Base-by-base conservation (phyloP, 1,284 basidiomycete species). In the Cryptococcus sp. region DNA sequence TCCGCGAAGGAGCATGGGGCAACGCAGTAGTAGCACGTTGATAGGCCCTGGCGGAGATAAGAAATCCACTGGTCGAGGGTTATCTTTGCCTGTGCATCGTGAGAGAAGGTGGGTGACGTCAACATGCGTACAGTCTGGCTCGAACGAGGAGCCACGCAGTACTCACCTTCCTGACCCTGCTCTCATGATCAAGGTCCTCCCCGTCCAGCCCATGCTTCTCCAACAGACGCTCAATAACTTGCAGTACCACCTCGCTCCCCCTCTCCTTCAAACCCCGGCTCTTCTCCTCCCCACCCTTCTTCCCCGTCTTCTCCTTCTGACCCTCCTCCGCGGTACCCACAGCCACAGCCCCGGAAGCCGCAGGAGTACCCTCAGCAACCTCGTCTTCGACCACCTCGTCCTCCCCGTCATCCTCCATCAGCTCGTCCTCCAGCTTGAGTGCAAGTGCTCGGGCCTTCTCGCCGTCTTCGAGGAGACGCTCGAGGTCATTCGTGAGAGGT, bases 1-100 rank as follows among this genome's bases (percentile, higher is more conserved):
- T 97, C 94, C 75, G 87, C 79, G 80, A 92, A 91, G 78, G 94
- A 88, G 72, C 86, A 88, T 64, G 89, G 84, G 72, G 91, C 86
- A 67, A 89, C 86, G 80, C 93, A 97, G 79, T 97, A 97, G 79
- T 93, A 97, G 83, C 94, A 78, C 23, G 72, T 73, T 35, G 72
- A 70, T 5, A 78, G 62, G 44, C 70, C 76, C 36, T 69, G 56
- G 7, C 70, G 69, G 35, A 76, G 64, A 47, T 74, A 75, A 0
- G 70, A 63, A 16, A 75, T 61, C 64, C 65, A 71, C 52, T 74
- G 71, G 51, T 74, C 72, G 23, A 69, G 54, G 24, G 60, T 60
- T 24, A 72, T 59, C 40, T 72, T 73, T 2, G 70, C 71, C 69
- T 74, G 49, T 7, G 20, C 5, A n/a, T n/a, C n/a, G n/a, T n/a